phyloP scores from a whole-genome alignment of 139 green algal species.

The Coelastrella sp. region DNA sequence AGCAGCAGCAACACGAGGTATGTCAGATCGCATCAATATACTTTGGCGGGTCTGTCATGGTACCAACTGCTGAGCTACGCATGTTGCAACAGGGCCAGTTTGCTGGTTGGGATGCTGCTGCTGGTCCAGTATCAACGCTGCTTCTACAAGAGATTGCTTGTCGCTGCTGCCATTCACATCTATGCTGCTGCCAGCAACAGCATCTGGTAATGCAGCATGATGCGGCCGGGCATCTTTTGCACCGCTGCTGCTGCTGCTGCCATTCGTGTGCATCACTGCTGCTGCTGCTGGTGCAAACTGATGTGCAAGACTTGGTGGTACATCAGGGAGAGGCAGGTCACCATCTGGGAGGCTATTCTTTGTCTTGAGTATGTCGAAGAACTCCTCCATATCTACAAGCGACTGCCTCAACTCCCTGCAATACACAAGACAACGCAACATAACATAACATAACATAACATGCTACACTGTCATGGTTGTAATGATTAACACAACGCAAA shows the following conservation, averaged over 20 bases:
- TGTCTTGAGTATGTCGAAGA: conserved; percentile 89
- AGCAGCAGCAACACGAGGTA: not conserved
- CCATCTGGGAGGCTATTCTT: conserved; percentile 73
- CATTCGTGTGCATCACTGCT: conserved; percentile 2
- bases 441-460: too few species aligned
- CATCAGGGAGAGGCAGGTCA: conserved; percentile 43
- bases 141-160: conserved; percentile 9
- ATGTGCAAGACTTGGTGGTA: conserved; percentile 15
- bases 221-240: not conserved
- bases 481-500: too few species aligned
- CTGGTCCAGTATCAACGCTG: conserved; percentile 11
- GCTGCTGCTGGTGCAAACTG: conserved; percentile 38
- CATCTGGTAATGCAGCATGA: not conserved
- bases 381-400: conserved; percentile 96
- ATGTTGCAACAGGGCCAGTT: too few species aligned
- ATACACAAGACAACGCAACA: not conserved
- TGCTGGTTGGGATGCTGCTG: conserved; percentile 44
- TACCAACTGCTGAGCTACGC: too few species aligned
- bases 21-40: too few species aligned
- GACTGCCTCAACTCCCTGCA: conserved; percentile 89
- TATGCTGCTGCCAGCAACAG: not conserved
- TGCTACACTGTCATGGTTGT: too few species aligned
- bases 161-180: not conserved
- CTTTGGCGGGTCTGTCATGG: too few species aligned
- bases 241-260: conserved; percentile 14